A percentile compares a stretch with the other conserved stretches of the same genome.
Conservation (phyloP, 352 stramenopile species). For the Pythium grandisporangium region DNA sequence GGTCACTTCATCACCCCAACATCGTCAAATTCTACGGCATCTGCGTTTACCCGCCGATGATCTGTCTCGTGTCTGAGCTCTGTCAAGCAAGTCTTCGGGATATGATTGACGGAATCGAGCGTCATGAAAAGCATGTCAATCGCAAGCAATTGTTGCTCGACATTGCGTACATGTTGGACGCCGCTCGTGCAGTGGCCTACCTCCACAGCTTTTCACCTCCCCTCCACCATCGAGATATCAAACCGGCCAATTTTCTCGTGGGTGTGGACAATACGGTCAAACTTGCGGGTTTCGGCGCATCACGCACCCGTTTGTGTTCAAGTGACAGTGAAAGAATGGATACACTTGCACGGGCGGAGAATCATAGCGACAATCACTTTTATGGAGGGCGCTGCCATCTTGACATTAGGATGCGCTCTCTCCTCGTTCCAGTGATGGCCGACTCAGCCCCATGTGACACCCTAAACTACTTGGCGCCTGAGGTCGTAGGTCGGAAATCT, state of each 20-base stretch:
- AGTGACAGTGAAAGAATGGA: no score
- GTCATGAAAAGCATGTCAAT: not conserved
- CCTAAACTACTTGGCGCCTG: no score
- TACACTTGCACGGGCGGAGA: no score
- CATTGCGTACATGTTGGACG: conserved; percentile 35
- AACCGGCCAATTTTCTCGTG: conserved; percentile 54
- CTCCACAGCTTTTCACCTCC: conserved; percentile 39
- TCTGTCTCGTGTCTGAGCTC: conserved; percentile 43
- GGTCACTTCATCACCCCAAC: conserved; percentile 29
- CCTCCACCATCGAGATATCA: conserved; percentile 48
- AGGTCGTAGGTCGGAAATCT: no score
- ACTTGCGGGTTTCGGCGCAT: conserved; percentile 24
- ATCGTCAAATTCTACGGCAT: conserved; percentile 42
- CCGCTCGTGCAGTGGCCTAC: conserved; percentile 28
- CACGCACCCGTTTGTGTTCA: no score
- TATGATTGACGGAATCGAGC: not conserved
- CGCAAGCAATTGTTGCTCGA: conserved; percentile 22
- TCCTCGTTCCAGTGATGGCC: no score
- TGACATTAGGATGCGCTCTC: no score
- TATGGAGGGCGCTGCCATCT: no score
- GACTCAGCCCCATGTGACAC: no score
- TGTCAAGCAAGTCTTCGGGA: conserved; percentile 30
- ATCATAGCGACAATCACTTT: no score
- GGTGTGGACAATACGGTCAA: conserved; percentile 14
- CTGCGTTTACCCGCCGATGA: conserved; percentile 41